These are phyloP conservation scores for Erythrophleum ivorense DNA, from an alignment of 331 rosid genomes.

Conservation along the genomic window DNA sequence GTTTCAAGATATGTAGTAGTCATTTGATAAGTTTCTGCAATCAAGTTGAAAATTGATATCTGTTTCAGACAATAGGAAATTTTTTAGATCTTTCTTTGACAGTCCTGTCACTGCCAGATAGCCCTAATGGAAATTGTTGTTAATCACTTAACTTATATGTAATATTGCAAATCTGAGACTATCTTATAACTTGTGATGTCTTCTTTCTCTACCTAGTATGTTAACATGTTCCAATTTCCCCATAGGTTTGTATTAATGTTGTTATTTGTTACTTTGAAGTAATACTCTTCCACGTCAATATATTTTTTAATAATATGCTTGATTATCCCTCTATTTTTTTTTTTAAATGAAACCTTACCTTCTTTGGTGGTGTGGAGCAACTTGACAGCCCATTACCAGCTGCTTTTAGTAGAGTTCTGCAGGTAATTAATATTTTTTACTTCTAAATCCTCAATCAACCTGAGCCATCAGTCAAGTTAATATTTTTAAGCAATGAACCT, in stretches of 20 bases:
- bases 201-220: neutral
- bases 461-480: conserved; percentile 37
- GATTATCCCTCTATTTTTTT: neutral
- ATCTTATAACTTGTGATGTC: neutral
- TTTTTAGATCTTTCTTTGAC: conserved; percentile 1
- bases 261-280: neutral
- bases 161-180: neutral
- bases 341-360: conserved; percentile 38
- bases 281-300: neutral
- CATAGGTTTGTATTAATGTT: neutral
- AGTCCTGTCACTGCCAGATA: neutral
- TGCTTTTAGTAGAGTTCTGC: conserved; percentile 81
- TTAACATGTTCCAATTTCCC: neutral
- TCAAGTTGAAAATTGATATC: neutral
- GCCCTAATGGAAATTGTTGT: neutral
- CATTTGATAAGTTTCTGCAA: no score
- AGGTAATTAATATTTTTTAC: conserved; percentile 58
- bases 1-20: neutral
- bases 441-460: conserved; percentile 42
- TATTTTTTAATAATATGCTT: neutral
- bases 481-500: conserved; percentile 38
- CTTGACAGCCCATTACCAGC: conserved; percentile 85
- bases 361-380: conserved; percentile 39
- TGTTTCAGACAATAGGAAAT: neutral
- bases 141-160: neutral